phyloP scores from a whole-genome alignment of 2,329 filamentous ascomycete species.

The Xylariaceae sp. region DNA sequence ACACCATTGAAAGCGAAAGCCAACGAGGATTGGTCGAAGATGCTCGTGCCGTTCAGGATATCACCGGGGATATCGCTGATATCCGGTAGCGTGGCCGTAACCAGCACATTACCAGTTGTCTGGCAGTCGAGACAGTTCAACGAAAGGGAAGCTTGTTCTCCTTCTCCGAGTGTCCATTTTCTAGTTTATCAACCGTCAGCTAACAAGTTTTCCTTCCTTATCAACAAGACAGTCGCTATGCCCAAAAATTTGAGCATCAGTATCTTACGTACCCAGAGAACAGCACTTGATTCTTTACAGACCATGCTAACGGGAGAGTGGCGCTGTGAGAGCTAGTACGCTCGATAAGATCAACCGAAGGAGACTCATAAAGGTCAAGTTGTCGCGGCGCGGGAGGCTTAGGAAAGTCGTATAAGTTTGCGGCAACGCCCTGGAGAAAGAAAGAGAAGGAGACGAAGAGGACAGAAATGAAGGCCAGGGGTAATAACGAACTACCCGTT shows the following conservation, averaged over 20 bases:
- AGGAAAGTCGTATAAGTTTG: slow-evolving; percentile 10
- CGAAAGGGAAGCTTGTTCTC: slow-evolving; percentile 13
- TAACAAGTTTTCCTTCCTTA: too few species aligned
- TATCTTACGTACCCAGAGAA: slow-evolving; percentile 20
- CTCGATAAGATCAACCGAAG: slow-evolving; percentile 2
- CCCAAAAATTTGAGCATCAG: background rate
- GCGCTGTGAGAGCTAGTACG: slow-evolving; percentile 13
- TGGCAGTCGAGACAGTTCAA: slow-evolving; percentile 23
- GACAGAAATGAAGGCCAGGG: slow-evolving; percentile 8
- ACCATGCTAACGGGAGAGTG: slow-evolving; percentile 8
- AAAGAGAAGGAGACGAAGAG: too few species aligned
- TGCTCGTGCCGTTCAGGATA: slow-evolving; percentile 19
- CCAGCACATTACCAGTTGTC: slow-evolving; percentile 21
- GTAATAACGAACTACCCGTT: slow-evolving; percentile 4
- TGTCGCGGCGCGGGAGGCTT: background rate
- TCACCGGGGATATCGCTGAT: slow-evolving; percentile 22
- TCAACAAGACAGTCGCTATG: too few species aligned
- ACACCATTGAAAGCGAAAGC: slow-evolving; percentile 26
- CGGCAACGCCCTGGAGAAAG: slow-evolving; percentile 1
- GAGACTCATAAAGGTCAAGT: background rate
- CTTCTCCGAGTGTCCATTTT: slow-evolving; percentile 12
- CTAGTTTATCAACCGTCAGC: too few species aligned
- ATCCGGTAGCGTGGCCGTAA: slow-evolving; percentile 23
- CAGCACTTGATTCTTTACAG: slow-evolving; percentile 12
- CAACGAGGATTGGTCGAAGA: slow-evolving; percentile 22